These are phyloP conservation scores for Thraustotheca clavata DNA, from an alignment of 352 stramenopile genomes.

Conservation along the genomic window DNA sequence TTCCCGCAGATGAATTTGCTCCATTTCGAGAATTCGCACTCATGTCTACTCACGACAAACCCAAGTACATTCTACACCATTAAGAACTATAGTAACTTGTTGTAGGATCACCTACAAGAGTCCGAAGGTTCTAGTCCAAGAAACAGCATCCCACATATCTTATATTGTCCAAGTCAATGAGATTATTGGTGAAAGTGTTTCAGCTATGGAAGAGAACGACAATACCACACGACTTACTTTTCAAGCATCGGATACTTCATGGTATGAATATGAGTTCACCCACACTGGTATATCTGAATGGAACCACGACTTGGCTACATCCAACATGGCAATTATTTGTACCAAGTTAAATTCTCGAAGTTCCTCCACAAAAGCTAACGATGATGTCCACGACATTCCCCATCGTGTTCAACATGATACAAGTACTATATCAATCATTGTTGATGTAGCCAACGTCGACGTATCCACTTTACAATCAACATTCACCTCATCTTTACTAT, in stretches of 20 bases:
- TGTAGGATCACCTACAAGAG: conserved; percentile 4
- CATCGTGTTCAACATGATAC: background rate
- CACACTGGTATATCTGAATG: background rate
- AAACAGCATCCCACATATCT: conserved; percentile 6
- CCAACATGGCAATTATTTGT: conserved; percentile 12
- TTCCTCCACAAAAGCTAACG: background rate
- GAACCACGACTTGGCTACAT: background rate
- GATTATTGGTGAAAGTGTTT: background rate
- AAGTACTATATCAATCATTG: background rate
- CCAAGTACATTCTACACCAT: background rate
- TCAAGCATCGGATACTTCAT: background rate
- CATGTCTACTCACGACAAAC: conserved; percentile 16
- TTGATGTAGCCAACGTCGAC: background rate
- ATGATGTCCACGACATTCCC: background rate
- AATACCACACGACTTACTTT: background rate
- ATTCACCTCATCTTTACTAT: background rate
- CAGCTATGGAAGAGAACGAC: background rate
- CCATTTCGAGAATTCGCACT: conserved; percentile 7
- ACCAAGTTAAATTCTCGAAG: background rate
- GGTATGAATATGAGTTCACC: background rate
- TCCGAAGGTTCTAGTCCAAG: background rate
- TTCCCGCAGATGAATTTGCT: conserved; percentile 11
- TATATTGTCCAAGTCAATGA: background rate
- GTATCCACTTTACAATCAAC: background rate
- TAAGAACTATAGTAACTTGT: background rate